Evolutionary conservation across 345 rosid genomes (phyloP), one percentile per base, ranked within the genome.

Genomic region (Mercurialis annua): DNA sequence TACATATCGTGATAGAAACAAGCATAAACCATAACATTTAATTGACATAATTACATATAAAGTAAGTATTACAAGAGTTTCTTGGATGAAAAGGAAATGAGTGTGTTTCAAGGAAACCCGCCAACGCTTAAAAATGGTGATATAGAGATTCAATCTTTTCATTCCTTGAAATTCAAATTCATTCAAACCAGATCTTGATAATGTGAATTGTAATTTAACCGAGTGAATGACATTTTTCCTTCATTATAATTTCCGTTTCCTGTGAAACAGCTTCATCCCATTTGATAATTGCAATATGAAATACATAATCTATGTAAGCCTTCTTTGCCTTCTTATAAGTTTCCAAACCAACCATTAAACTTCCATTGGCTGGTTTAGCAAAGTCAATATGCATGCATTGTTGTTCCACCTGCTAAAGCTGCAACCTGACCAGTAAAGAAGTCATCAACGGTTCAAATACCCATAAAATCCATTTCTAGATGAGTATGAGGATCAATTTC

Each of bases 341-440:
- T 82, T 85, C 78, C 65, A 78, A 80, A 61, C 99, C 98, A 71
- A 93, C 89, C 51, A 65, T 74, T 68, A 91, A 82, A 74, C 86
- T 86, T 10, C 96, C 97, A 68, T 84, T 80, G 60, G 87, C 83
- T 18, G 99, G 99, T 63, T 86, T 83, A 72, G 84, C 92, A 81
- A 91, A 89, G 78, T 94, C 97, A 62, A 94, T 91, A 71, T 91
- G 97, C n/a, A n/a, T n/a, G n/a, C 99, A 89, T 94, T 24, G 96
- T 94, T 59, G 97, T 94, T 73, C 99, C 99, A 74, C 99, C 97
- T 33, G 99, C 96, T 82, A 91, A 81, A 26, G 99, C 99, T 61
- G 99, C 99, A 71, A 92, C 96, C 82, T 94, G 99, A 73, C 99
- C 97, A 81, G 89, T 90, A 85, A 85, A 89, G 82, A 86, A 94